A percentile compares a stretch with the other conserved stretches of the same genome.
These are phyloP conservation scores for Candida incommunis DNA, from an alignment of 805 yeast genomes.

Conservation along the genomic window DNA sequence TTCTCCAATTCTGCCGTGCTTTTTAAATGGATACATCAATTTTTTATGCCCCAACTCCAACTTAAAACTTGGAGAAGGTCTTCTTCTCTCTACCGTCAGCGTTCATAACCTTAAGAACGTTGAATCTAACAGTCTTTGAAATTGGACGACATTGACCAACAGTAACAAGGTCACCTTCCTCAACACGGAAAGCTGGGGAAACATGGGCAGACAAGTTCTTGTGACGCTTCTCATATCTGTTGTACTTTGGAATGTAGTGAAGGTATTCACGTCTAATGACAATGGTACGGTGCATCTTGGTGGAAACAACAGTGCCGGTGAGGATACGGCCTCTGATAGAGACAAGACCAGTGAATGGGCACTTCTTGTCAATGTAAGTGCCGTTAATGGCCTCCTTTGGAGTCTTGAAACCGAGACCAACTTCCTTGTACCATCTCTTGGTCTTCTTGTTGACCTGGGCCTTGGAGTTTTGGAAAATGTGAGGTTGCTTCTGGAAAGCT, in stretches of 20 bases:
- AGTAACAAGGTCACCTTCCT: slow-evolving; percentile 97
- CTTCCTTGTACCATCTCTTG: slow-evolving; percentile 99
- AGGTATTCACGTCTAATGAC: slow-evolving; percentile 99
- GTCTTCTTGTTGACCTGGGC: slow-evolving; percentile 95
- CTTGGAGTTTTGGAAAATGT: slow-evolving; percentile 99
- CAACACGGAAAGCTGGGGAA: slow-evolving; percentile 99
- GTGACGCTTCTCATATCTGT: slow-evolving; percentile 99
- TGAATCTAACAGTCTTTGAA: slow-evolving; percentile 99
- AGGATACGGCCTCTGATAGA: slow-evolving; percentile 99
- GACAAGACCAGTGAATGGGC: slow-evolving; percentile 95
- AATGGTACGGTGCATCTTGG: slow-evolving; percentile 99
- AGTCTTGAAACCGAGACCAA: slow-evolving; percentile 99
- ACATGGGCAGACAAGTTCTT: slow-evolving; percentile 99
- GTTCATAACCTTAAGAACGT: slow-evolving; percentile 91
- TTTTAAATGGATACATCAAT: not conserved
- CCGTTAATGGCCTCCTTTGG: slow-evolving; percentile 98
- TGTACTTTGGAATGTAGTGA: slow-evolving; percentile 99
- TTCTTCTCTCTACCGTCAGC: slow-evolving; percentile 69
- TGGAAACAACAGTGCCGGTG: slow-evolving; percentile 98
- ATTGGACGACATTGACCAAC: slow-evolving; percentile 99
- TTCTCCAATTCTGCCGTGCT: no score
- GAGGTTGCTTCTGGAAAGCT: slow-evolving; percentile 99
- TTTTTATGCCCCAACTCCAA: not conserved
- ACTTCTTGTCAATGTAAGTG: slow-evolving; percentile 97
- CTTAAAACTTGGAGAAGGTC: slow-evolving; percentile 94